phyloP scores from a whole-genome alignment of 1,284 basidiomycete genomes.

The Microbotryum lychnidis-dioicae region DNA sequence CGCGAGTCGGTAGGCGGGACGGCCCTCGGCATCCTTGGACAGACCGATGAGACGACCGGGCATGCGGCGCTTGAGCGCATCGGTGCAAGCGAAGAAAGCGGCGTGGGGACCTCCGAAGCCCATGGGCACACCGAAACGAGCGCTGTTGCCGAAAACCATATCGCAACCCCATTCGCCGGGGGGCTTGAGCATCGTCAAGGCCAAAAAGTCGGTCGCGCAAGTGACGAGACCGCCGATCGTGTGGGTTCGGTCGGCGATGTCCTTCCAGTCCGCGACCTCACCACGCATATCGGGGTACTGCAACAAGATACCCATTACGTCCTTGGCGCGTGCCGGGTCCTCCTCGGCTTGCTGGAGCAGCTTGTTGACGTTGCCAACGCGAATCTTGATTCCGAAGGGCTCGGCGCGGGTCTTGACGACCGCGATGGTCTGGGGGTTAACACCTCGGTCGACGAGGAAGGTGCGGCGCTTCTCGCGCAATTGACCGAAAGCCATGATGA shows the following conservation, averaged over 20 bases:
- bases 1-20: constrained; percentile 82
- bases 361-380: constrained; percentile 55
- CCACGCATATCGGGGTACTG: constrained; percentile 77
- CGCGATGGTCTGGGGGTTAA: constrained; percentile 75
- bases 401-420: constrained; percentile 80
- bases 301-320: constrained; percentile 70
- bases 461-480: constrained; percentile 63
- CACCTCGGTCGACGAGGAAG: constrained; percentile 73
- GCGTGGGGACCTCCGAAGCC: constrained; percentile 44
- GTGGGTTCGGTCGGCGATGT: constrained; percentile 63
- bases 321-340: constrained; percentile 48
- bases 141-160: constrained; percentile 88
- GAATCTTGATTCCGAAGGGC: constrained; percentile 76
- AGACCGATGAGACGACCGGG: constrained; percentile 88
- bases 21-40: constrained; percentile 74
- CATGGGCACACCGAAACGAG: constrained; percentile 68
- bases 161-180: constrained; percentile 99
- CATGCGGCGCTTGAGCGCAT: constrained; percentile 92
- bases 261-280: constrained; percentile 64
- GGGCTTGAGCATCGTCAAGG: constrained; percentile 85
- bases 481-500: constrained; percentile 68
- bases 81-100: constrained; percentile 83
- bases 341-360: constrained; percentile 44
- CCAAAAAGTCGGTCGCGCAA: constrained; percentile 84
- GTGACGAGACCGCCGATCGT: constrained; percentile 67